Conservation (phyloP, 441 rosid genomes). For the Adansonia rubrostipa region DNA sequence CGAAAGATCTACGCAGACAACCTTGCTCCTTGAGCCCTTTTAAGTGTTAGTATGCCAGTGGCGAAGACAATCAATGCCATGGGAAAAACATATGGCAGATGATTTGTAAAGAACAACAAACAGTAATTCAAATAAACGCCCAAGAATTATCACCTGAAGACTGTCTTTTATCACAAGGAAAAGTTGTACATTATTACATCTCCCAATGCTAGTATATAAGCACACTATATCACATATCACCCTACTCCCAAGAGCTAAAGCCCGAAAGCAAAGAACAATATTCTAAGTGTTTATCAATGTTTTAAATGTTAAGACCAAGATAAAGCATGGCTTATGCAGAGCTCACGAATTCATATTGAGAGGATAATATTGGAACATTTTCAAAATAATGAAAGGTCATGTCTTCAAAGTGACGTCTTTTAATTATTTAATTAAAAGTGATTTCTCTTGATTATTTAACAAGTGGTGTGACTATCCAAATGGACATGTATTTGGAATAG, state of each 20-base stretch:
- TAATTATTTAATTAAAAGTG: too few species aligned
- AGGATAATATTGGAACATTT: too few species aligned
- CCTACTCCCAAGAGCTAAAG: constrained; percentile 1
- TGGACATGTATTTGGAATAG: too few species aligned
- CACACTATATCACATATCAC: neutral
- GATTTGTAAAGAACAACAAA: constrained; percentile 41
- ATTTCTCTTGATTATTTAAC: too few species aligned
- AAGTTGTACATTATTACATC: neutral
- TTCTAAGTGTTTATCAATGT: neutral
- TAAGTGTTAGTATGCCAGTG: constrained; percentile 78
- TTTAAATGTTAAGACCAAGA: neutral
- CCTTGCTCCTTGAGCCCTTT: constrained; percentile 94
- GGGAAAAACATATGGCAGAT: constrained; percentile 75
- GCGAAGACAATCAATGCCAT: constrained; percentile 66
- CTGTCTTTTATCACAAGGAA: neutral
- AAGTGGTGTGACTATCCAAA: too few species aligned
- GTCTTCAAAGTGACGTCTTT: too few species aligned
- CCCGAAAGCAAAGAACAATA: neutral
- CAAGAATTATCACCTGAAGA: neutral
- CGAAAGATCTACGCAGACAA: constrained; percentile 88
- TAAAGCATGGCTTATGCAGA: neutral
- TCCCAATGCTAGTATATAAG: neutral
- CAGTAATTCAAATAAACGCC: neutral
- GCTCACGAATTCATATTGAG: neutral
- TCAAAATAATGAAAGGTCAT: too few species aligned